phyloP scores from a whole-genome alignment of 805 yeast genomes.

The Hanseniaspora valbyensis region DNA sequence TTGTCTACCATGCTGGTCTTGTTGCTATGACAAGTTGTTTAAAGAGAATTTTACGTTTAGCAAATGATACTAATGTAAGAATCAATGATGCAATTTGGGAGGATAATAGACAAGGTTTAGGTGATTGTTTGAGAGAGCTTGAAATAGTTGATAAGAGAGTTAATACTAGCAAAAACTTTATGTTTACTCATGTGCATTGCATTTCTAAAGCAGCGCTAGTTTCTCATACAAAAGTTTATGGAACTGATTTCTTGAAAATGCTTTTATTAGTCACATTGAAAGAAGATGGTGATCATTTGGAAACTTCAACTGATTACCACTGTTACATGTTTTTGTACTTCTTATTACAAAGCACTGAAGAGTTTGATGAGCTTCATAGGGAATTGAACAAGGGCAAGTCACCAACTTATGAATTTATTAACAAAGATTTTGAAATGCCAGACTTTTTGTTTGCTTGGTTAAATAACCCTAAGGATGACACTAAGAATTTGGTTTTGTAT shows the following conservation, averaged over 20 bases:
- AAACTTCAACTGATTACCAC: conserved; percentile 18
- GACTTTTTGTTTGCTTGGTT: conserved; percentile 28
- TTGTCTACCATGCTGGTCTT: conserved; percentile 34
- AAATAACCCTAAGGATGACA: conserved; percentile 22
- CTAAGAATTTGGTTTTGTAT: conserved; percentile 28
- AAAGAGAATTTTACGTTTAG: conserved; percentile 25
- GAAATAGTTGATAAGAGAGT: conserved; percentile 35
- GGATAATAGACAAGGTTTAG: conserved; percentile 30
- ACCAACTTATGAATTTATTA: conserved; percentile 26
- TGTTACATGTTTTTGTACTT: conserved; percentile 29
- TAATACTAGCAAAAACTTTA: conserved; percentile 39
- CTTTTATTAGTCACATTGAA: conserved; percentile 29
- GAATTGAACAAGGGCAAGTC: conserved; percentile 28
- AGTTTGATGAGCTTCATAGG: conserved; percentile 26
- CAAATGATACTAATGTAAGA: conserved; percentile 23
- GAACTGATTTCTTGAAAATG: conserved; percentile 35
- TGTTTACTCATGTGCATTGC: conserved; percentile 38
- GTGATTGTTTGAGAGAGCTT: conserved; percentile 32
- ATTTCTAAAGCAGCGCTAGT: conserved; percentile 48
- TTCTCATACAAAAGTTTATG: conserved; percentile 43
- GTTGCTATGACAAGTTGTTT: conserved; percentile 32
- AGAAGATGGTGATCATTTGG: conserved; percentile 30
- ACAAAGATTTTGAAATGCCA: conserved; percentile 33
- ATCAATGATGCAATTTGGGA: conserved; percentile 26
- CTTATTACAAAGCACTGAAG: conserved; percentile 31